A percentile compares a stretch with the other conserved stretches of the same genome.
These are phyloP conservation scores for Neofusicoccum laricinum DNA, from an alignment of 2,329 filamentous ascomycete genomes.

Conservation along the genomic window DNA sequence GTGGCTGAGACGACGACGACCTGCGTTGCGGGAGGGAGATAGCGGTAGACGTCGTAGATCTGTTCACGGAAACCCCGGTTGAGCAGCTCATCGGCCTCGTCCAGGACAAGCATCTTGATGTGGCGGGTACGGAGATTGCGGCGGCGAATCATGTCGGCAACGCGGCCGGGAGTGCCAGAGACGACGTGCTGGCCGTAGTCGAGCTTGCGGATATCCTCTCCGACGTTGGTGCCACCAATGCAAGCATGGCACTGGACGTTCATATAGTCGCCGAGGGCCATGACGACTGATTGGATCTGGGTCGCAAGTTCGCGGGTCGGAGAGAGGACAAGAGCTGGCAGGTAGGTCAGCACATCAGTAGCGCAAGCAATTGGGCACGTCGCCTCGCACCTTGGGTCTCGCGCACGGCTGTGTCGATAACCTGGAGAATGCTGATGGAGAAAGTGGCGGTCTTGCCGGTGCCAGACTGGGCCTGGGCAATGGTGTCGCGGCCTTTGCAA, in stretches of 20 bases:
- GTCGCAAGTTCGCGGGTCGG: slow-evolving; percentile 95
- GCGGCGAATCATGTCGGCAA: slow-evolving; percentile 79
- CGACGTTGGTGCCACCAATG: slow-evolving; percentile 96
- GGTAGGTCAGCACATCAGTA: slow-evolving; percentile 18
- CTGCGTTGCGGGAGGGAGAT: slow-evolving; percentile 92
- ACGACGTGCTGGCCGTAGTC: slow-evolving; percentile 98
- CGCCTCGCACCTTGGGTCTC: slow-evolving; percentile 67
- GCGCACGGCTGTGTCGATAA: slow-evolving; percentile 88
- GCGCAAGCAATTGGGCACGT: not conserved
- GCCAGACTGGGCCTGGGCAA: slow-evolving; percentile 95
- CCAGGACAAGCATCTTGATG: slow-evolving; percentile 76
- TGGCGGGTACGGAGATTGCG: slow-evolving; percentile 69
- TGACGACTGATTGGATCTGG: slow-evolving; percentile 97
- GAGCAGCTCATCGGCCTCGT: slow-evolving; percentile 75
- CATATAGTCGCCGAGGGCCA: slow-evolving; percentile 99
- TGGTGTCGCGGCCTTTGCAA: slow-evolving; percentile 98
- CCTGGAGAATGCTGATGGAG: slow-evolving; percentile 92
- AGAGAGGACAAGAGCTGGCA: slow-evolving; percentile 78
- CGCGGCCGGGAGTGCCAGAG: slow-evolving; percentile 93
- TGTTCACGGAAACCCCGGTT: slow-evolving; percentile 97
- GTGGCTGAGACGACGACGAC: slow-evolving; percentile 98
- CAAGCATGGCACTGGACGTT: slow-evolving; percentile 98
- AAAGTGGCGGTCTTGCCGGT: slow-evolving; percentile 97
- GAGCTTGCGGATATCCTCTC: slow-evolving; percentile 95
- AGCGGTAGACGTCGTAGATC: slow-evolving; percentile 98